Percentiles rank a stretch among this genome's conserved stretches.
Evolutionary conservation across 1,284 basidiomycete genomes (phyloP).

Genomic region (Singerocomus inundabilis): DNA sequence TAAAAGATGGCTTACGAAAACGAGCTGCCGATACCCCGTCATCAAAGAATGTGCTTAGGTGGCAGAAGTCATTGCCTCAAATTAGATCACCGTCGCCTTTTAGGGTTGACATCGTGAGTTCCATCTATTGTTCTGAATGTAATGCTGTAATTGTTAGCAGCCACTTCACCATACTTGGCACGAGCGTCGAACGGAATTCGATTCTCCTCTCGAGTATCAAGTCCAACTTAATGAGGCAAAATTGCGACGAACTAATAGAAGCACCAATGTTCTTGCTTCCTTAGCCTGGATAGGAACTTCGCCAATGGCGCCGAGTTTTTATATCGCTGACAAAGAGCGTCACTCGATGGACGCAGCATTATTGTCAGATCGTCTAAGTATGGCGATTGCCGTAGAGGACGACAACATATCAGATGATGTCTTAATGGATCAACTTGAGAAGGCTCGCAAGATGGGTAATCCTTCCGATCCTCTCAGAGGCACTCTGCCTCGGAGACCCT

Average conservation of each 20-base stretch:
- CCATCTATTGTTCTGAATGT: not conserved
- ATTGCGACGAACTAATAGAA: slow-evolving; percentile 11
- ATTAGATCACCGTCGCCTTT: slow-evolving; percentile 30
- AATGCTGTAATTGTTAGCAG: slow-evolving; percentile 20
- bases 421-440: slow-evolving; percentile 45
- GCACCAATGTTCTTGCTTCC: slow-evolving; percentile 30
- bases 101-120: slow-evolving; percentile 27
- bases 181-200: slow-evolving; percentile 25
- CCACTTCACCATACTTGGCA: slow-evolving; percentile 33
- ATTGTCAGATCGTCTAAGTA: slow-evolving; percentile 11
- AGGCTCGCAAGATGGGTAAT: slow-evolving; percentile 31
- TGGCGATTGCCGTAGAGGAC: slow-evolving; percentile 47
- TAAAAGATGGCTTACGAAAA: slow-evolving; percentile 10
- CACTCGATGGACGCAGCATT: not conserved
- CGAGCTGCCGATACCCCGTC: not conserved
- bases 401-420: slow-evolving; percentile 48
- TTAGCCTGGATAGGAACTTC: slow-evolving; percentile 31
- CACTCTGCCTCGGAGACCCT: not conserved
- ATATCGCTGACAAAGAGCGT: not conserved
- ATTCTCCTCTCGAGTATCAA: not conserved
- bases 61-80: slow-evolving; percentile 20
- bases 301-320: not conserved
- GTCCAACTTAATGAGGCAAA: not conserved
- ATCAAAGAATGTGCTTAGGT: not conserved
- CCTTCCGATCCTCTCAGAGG: not conserved